phyloP scores from a whole-genome alignment of 139 green algal species.

The Coelastrella sp. region DNA sequence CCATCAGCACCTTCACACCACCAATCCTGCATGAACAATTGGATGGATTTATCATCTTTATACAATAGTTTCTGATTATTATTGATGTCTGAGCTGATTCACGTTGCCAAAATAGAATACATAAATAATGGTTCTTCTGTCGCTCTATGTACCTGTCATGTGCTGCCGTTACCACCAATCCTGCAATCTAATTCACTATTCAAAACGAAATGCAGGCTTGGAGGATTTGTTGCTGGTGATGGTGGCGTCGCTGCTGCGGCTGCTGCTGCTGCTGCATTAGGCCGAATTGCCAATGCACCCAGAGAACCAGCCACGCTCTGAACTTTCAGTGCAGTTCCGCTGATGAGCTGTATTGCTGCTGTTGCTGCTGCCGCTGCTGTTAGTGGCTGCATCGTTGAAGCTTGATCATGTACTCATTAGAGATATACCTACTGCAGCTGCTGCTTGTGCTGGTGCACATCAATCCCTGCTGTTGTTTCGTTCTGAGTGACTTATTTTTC shows the following conservation, averaged over 20 bases:
- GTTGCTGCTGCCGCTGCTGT: not conserved
- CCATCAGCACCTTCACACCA: slow-evolving; percentile 86
- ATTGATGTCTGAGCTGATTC: too few relatives aligned
- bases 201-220: too few relatives aligned
- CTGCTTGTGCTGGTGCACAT: not conserved
- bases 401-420: not conserved
- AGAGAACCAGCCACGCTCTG: not conserved
- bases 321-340: not conserved
- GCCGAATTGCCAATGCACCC: not conserved
- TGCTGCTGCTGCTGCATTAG: not conserved
- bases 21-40: slow-evolving; percentile 68
- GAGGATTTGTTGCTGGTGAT: too few relatives aligned
- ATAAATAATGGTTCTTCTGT: too few relatives aligned
- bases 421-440: not conserved
- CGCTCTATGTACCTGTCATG: too few relatives aligned
- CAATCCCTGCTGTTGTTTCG: too few relatives aligned
- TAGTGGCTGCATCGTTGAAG: not conserved
- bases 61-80: too few relatives aligned
- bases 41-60: too few relatives aligned
- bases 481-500: too few relatives aligned
- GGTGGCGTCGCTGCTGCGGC: not conserved
- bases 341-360: not conserved
- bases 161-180: too few relatives aligned
- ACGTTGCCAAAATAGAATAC: too few relatives aligned
- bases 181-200: too few relatives aligned